phyloP scores from a whole-genome alignment of 1,284 basidiomycete genomes.

The Melampsora americana region DNA sequence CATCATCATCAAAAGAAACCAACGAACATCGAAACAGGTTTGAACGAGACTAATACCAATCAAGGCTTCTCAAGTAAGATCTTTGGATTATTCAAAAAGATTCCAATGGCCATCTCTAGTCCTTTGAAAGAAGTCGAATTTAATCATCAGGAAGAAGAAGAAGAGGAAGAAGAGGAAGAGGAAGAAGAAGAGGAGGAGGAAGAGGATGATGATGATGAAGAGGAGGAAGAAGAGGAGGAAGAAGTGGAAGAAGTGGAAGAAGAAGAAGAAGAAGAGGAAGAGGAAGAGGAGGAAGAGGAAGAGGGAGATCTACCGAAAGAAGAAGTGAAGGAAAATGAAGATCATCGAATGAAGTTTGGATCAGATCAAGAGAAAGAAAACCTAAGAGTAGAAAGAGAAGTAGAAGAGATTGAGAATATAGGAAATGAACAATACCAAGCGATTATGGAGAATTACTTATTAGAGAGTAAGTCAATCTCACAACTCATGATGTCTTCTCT shows the following conservation, averaged over 20 bases:
- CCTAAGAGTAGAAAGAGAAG: too few relatives aligned
- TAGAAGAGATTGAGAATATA: background rate
- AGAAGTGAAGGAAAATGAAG: too few relatives aligned
- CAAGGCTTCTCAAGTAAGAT: slow-evolving; percentile 28
- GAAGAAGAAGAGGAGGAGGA: slow-evolving; percentile 20
- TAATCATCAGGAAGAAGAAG: background rate
- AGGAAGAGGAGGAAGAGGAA: too few relatives aligned
- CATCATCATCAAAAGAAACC: background rate
- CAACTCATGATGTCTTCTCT: too few relatives aligned
- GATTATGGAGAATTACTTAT: slow-evolving; percentile 37
- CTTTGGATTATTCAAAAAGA: slow-evolving; percentile 30
- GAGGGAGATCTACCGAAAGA: too few relatives aligned
- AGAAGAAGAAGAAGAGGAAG: slow-evolving; percentile 10
- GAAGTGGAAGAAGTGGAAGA: slow-evolving; percentile 1
- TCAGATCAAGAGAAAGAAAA: too few relatives aligned
- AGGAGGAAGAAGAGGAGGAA: background rate
- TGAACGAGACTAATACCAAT: too few relatives aligned
- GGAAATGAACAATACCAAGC: slow-evolving; percentile 37
- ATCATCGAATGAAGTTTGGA: too few relatives aligned
- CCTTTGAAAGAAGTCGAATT: slow-evolving; percentile 12
- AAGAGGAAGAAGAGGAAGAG: background rate
- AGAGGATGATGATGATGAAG: slow-evolving; percentile 10
- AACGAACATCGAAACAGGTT: too few relatives aligned
- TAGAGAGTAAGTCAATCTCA: slow-evolving; percentile 35
- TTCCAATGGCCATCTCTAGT: slow-evolving; percentile 26